Conservation (phyloP, 2,329 filamentous ascomycete species). For the Neonectria punicea region DNA sequence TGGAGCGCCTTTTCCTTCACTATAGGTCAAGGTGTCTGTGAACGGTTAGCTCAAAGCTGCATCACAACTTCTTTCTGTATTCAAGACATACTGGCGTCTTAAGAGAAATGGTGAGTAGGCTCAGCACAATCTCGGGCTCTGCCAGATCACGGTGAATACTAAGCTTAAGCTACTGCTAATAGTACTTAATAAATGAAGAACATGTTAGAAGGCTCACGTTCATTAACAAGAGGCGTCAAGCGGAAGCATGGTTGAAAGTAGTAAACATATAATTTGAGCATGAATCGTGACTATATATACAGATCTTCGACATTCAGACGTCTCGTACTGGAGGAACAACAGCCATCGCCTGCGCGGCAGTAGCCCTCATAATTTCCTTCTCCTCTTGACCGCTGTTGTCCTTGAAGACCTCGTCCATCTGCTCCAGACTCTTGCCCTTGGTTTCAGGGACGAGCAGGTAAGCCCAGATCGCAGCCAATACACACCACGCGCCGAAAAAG, state of each 20-base stretch:
- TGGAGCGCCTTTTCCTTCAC: too few species aligned
- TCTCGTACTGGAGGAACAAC: neutral
- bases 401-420: slow-evolving; percentile 77
- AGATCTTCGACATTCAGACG: neutral
- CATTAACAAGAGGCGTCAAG: neutral
- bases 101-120: too few species aligned
- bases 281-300: neutral
- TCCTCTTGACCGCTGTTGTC: slow-evolving; percentile 22
- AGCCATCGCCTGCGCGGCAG: neutral
- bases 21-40: too few species aligned
- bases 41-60: too few species aligned
- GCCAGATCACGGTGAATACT: too few species aligned
- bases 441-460: slow-evolving; percentile 72
- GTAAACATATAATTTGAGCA: neutral
- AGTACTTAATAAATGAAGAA: neutral
- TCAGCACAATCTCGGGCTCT: too few species aligned
- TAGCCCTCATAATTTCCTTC: slow-evolving; percentile 10
- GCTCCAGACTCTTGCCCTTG: slow-evolving; percentile 77
- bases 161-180: too few species aligned
- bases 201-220: neutral
- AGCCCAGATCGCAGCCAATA: slow-evolving; percentile 73
- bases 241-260: neutral
- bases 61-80: too few species aligned
- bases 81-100: too few species aligned
- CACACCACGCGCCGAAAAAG: slow-evolving; percentile 78